phyloP scores from a whole-genome alignment of 2,329 filamentous ascomycete species.

The Claviceps maximensis region DNA sequence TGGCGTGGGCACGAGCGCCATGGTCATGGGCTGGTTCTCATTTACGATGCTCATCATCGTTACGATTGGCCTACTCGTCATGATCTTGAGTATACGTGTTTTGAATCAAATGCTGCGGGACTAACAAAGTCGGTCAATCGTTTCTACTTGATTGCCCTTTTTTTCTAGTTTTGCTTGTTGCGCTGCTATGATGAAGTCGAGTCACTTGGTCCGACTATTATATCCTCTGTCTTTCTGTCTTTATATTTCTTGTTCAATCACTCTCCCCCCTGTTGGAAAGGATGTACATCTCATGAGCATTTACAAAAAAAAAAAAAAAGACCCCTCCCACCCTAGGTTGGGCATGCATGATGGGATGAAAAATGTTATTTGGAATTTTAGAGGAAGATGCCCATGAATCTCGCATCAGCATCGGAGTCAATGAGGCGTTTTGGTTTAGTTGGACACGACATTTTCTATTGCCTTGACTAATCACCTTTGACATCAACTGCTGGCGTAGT shows the following conservation, averaged over 20 bases:
- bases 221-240: background rate
- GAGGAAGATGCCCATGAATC: slow-evolving; percentile 1
- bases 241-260: background rate
- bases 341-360: slow-evolving; percentile 3
- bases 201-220: too few relatives aligned
- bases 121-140: background rate
- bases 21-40: slow-evolving; percentile 96
- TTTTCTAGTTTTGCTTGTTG: background rate
- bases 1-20: slow-evolving; percentile 84
- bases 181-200: too few relatives aligned
- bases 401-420: slow-evolving; percentile 24
- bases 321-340: slow-evolving; percentile 12
- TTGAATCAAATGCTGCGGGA: slow-evolving; percentile 44
- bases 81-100: slow-evolving; percentile 87
- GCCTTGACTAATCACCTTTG: background rate
- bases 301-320: too few relatives aligned
- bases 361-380: slow-evolving; percentile 4
- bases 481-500: background rate
- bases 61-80: slow-evolving; percentile 85
- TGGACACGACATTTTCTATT: background rate
- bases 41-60: slow-evolving; percentile 90
- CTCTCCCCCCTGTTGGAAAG: background rate
- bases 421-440: slow-evolving; percentile 8
- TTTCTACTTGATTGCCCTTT: background rate
- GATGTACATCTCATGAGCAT: slow-evolving; percentile 5